These are phyloP conservation scores for Naganishia sp. DNA, from an alignment of 1,284 basidiomycete species.

Conservation along the genomic window DNA sequence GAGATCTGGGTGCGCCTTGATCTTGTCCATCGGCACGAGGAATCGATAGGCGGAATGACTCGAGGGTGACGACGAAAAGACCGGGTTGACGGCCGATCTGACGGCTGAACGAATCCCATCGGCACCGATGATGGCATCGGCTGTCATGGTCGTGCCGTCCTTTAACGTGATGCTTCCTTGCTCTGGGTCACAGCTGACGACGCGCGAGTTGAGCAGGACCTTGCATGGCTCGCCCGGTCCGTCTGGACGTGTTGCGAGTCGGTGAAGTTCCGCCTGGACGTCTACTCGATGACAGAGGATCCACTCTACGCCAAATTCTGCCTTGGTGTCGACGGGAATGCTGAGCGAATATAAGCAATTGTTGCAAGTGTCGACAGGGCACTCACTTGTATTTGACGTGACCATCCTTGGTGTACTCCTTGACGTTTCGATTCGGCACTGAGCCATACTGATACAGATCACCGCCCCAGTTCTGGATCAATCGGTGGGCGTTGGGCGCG, in stretches of 20 bases:
- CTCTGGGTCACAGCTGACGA: slow-evolving; percentile 36
- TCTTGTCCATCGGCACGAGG: slow-evolving; percentile 36
- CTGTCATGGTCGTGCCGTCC: slow-evolving; percentile 37
- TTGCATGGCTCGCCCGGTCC: slow-evolving; percentile 33
- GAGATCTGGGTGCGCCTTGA: slow-evolving; percentile 35
- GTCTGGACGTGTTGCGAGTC: slow-evolving; percentile 37
- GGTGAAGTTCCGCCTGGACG: slow-evolving; percentile 42
- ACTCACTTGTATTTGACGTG: slow-evolving; percentile 25
- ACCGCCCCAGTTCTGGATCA: slow-evolving; percentile 35
- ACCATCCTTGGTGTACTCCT: slow-evolving; percentile 12
- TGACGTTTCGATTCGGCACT: slow-evolving; percentile 14
- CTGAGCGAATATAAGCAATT: not conserved
- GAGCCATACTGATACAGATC: slow-evolving; percentile 33
- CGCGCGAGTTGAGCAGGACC: slow-evolving; percentile 29
- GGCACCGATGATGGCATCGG: slow-evolving; percentile 44
- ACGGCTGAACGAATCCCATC: slow-evolving; percentile 45
- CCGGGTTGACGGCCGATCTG: slow-evolving; percentile 36
- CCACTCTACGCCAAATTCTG: slow-evolving; percentile 28
- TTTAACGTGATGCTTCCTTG: slow-evolving; percentile 36
- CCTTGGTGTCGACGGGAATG: slow-evolving; percentile 24
- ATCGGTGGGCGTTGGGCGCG: slow-evolving; percentile 39
- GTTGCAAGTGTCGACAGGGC: not conserved
- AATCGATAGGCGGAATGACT: slow-evolving; percentile 44
- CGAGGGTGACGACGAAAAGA: slow-evolving; percentile 37
- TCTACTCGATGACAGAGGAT: slow-evolving; percentile 47